Evolutionary conservation across 371 early-diverging fungal species (phyloP).

Genomic region (Neoconidiobolus thromboides): DNA sequence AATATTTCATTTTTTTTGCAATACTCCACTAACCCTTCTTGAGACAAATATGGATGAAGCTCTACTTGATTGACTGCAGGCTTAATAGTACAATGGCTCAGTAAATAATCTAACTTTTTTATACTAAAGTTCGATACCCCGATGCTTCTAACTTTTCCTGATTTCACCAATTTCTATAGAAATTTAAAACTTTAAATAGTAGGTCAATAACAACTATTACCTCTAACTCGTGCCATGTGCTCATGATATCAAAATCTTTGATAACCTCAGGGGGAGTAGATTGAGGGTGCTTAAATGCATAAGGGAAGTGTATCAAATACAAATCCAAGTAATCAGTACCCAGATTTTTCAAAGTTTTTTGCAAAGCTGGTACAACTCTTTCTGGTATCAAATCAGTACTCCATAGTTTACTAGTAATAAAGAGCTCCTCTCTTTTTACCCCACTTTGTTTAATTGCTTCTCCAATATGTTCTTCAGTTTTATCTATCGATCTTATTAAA

Average conservation of each 20-base stretch:
- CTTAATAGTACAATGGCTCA: constrained; percentile 38
- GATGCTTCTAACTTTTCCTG: constrained; percentile 33
- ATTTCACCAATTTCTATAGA: constrained; percentile 37
- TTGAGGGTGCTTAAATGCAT: constrained; percentile 15
- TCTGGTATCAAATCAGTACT: constrained; percentile 53
- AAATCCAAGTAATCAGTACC: constrained; percentile 71
- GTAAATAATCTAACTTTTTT: constrained; percentile 41
- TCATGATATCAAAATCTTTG: constrained; percentile 20
- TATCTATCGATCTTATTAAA: constrained; percentile 28
- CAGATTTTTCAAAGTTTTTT: constrained; percentile 48
- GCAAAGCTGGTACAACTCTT: constrained; percentile 36
- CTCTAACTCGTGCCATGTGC: constrained; percentile 67
- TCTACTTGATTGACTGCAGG: constrained; percentile 82
- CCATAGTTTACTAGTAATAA: constrained; percentile 86
- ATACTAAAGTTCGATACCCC: constrained; percentile 48
- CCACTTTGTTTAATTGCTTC: constrained; percentile 33
- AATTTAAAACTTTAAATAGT: constrained; percentile 37
- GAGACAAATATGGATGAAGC: constrained; percentile 73
- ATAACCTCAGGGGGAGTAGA: constrained; percentile 8
- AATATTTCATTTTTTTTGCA: constrained; percentile 43
- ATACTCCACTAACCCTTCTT: constrained; percentile 45
- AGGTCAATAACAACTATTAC: constrained; percentile 17
- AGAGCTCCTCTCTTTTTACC: constrained; percentile 48
- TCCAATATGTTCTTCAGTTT: constrained; percentile 76
- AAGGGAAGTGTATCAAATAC: constrained; percentile 47